A percentile compares a stretch with the other conserved stretches of the same genome.
Conservation (phyloP, 1,284 basidiomycete genomes). For the Boletus semigastroideus region DNA sequence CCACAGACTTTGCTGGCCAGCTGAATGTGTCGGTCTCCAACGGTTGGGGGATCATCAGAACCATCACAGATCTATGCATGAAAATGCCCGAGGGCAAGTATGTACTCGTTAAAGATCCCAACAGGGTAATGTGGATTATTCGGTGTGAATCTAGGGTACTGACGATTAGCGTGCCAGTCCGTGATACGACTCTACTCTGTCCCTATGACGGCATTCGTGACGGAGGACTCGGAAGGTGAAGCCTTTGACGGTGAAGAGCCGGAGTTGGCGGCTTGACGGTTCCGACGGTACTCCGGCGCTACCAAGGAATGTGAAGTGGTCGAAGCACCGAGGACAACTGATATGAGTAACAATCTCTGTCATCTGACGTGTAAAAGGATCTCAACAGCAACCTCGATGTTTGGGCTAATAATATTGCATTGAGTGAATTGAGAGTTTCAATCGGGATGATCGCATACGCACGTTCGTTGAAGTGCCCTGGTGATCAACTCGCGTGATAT, state of each 20-base stretch:
- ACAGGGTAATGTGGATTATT: conserved; percentile 62
- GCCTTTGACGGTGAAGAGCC: conserved; percentile 52
- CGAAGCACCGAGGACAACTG: not conserved
- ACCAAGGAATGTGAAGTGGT: not conserved
- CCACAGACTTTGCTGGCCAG: conserved; percentile 91
- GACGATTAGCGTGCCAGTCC: conserved; percentile 53
- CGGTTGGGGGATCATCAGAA: conserved; percentile 98
- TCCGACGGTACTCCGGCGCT: conserved; percentile 3
- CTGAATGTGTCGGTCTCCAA: conserved; percentile 95
- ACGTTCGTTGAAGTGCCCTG: conserved; percentile 80
- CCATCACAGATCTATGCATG: conserved; percentile 89
- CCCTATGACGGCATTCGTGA: conserved; percentile 82
- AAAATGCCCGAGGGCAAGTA: conserved; percentile 97
- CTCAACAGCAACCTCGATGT: conserved; percentile 79
- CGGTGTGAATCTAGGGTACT: conserved; percentile 2
- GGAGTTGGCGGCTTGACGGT: conserved; percentile 34
- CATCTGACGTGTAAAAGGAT: conserved; percentile 56
- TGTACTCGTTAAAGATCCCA: conserved; percentile 93
- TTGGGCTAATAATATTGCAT: conserved; percentile 48
- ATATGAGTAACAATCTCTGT: conserved; percentile 6
- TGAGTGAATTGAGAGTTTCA: conserved; percentile 1
- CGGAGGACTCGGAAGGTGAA: conserved; percentile 57
- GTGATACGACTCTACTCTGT: conserved; percentile 93
- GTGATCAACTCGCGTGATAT: conserved; percentile 74
- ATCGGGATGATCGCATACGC: conserved; percentile 28